phyloP scores from a whole-genome alignment of 2,329 filamentous ascomycete species.

The Helotiales sp. region DNA sequence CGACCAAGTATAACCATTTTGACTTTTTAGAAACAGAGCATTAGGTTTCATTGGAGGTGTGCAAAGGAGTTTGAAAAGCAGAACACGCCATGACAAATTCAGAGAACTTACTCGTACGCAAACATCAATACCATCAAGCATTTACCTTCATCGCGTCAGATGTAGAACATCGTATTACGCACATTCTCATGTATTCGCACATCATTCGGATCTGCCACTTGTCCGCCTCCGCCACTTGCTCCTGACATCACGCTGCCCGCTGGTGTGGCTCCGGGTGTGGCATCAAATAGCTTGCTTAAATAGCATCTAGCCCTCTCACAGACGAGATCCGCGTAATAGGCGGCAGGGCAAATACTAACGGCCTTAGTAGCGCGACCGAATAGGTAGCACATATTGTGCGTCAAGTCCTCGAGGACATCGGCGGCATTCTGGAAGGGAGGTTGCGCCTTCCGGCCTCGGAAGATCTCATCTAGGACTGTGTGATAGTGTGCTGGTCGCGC shows the following conservation, averaged over 20 bases:
- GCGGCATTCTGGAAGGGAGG: conserved; percentile 44
- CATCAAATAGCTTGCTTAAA: conserved; percentile 59
- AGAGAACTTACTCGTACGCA: too few relatives aligned
- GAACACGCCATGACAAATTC: too few relatives aligned
- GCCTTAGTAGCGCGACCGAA: conserved; percentile 81
- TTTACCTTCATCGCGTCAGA: conserved; percentile 1
- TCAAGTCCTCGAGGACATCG: conserved; percentile 68
- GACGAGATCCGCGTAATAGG: conserved; percentile 84
- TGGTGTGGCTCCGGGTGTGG: conserved; percentile 5
- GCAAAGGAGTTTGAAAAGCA: too few relatives aligned
- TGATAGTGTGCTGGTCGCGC: conserved; percentile 81
- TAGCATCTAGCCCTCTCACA: conserved; percentile 76
- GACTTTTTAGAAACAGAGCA: too few relatives aligned
- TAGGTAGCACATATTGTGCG: conserved; percentile 77
- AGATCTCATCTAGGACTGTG: conserved; percentile 68
- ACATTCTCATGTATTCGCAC: conserved; percentile 31
- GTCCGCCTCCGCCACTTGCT: background rate
- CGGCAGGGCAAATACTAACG: conserved; percentile 80
- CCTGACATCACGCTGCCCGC: too few relatives aligned
- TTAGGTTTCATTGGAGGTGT: too few relatives aligned
- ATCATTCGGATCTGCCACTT: background rate
- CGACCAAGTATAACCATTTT: too few relatives aligned
- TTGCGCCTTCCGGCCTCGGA: conserved; percentile 39
- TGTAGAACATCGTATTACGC: conserved; percentile 40
- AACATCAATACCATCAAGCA: too few relatives aligned